Conservation (phyloP, 192 early-diverging fungal species). For the Martensiomyces pterosporus region DNA sequence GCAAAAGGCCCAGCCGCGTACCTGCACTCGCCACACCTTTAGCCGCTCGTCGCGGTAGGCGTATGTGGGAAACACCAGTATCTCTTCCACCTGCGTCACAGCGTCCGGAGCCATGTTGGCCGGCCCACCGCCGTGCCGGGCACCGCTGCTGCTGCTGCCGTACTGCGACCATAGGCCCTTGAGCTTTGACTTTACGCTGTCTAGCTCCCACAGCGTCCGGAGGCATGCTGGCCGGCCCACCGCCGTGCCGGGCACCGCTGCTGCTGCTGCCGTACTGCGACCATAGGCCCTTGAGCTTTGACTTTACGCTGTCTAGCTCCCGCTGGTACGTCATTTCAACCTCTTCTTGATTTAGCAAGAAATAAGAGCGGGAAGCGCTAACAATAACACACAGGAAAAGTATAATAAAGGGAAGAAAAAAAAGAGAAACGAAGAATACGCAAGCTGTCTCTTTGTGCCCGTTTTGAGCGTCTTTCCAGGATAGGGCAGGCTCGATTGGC, state of each 20-base stretch:
- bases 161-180: slow-evolving; percentile 36
- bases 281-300: slow-evolving; percentile 36
- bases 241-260: too few species aligned
- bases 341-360: too few species aligned
- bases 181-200: slow-evolving; percentile 30
- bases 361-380: too few species aligned
- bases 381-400: neutral
- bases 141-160: slow-evolving; percentile 7
- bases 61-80: slow-evolving; percentile 43
- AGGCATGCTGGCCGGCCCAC: too few species aligned
- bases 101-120: too few species aligned
- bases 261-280: slow-evolving; percentile 16
- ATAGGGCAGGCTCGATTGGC: too few species aligned
- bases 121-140: too few species aligned
- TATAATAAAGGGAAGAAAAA: slow-evolving; percentile 1
- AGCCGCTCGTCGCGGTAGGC: slow-evolving; percentile 46
- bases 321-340: neutral
- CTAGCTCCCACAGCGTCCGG: slow-evolving; percentile 32
- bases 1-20: slow-evolving; percentile 43
- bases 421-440: neutral
- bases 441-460: neutral
- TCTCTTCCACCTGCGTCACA: slow-evolving; percentile 19
- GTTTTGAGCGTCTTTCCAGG: too few species aligned
- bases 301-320: slow-evolving; percentile 9
- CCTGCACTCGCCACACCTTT: slow-evolving; percentile 47